Evolutionary conservation across 345 rosid genomes (phyloP).

Genomic region (Ailanthus altissimus): DNA sequence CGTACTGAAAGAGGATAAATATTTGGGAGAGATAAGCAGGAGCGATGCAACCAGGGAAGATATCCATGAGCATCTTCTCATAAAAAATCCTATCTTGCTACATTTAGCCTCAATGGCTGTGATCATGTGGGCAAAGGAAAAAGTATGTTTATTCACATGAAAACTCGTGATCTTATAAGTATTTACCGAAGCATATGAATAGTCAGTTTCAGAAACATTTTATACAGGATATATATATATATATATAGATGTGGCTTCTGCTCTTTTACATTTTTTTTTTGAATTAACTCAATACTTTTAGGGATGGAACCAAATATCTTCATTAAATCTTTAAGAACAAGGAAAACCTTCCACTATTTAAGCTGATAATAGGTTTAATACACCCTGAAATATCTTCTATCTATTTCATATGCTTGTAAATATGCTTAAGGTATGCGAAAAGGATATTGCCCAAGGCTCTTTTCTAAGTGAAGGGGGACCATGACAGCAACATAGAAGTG

Average conservation of each 20-base stretch:
- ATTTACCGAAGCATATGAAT: not conserved
- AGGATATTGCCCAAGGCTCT: conserved; percentile 10
- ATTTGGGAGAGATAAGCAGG: not conserved
- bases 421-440: conserved; percentile 7
- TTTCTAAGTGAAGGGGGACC: conserved; percentile 39
- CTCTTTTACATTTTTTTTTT: not conserved
- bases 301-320: not conserved
- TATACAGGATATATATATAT: not conserved
- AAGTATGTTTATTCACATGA: too few species aligned
- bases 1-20: not conserved
- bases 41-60: conserved; percentile 5
- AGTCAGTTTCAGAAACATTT: too few species aligned
- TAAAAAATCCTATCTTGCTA: not conserved
- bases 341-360: not conserved
- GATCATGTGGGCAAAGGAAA: too few species aligned
- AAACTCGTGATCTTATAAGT: too few species aligned
- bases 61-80: not conserved
- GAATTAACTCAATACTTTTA: too few species aligned
- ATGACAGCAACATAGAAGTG: conserved; percentile 19
- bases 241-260: not conserved
- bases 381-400: not conserved
- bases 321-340: not conserved
- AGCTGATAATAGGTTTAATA: not conserved
- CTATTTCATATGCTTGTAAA: not conserved
- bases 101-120: too few species aligned